Evolutionary conservation across 805 yeast species (phyloP).

Genomic region (Hanseniaspora taiwanica): DNA sequence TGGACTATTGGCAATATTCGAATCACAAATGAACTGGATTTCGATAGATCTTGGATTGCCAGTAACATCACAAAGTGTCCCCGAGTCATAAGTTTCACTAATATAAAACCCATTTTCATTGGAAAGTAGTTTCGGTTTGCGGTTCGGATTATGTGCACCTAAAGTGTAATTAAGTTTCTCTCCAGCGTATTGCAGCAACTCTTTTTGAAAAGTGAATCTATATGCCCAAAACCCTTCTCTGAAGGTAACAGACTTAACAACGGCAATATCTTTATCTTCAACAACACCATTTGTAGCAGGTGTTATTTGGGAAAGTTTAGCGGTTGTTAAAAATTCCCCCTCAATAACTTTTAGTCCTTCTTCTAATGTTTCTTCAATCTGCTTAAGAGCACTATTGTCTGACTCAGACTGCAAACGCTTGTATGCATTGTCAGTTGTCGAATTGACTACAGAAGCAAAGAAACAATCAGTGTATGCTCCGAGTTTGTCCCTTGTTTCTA

Average conservation of each 20-base stretch:
- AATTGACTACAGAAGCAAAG: not conserved
- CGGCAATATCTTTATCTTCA: not conserved
- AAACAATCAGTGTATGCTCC: not conserved
- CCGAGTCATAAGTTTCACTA: conserved; percentile 29
- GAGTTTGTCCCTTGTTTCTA: not conserved
- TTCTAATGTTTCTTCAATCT: not conserved
- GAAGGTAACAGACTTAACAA: not conserved
- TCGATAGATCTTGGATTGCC: conserved; percentile 38
- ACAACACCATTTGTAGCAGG: too few relatives aligned
- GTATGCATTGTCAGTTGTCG: not conserved
- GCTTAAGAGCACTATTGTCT: not conserved
- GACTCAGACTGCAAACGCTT: too few relatives aligned
- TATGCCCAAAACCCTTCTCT: not conserved
- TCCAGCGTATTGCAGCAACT: not conserved
- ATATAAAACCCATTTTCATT: conserved; percentile 24
- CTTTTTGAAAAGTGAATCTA: not conserved
- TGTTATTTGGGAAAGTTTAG: not conserved
- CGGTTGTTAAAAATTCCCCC: not conserved
- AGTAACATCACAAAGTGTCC: conserved; percentile 50
- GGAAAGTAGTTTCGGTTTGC: conserved; percentile 9
- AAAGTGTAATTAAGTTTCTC: not conserved
- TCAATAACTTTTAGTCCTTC: not conserved
- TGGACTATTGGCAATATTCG: conserved; percentile 7
- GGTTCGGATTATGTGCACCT: not conserved
- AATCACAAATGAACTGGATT: conserved; percentile 44